Evolutionary conservation across 2,329 filamentous ascomycete species (phyloP).

Genomic region (Albifimbria verrucaria): DNA sequence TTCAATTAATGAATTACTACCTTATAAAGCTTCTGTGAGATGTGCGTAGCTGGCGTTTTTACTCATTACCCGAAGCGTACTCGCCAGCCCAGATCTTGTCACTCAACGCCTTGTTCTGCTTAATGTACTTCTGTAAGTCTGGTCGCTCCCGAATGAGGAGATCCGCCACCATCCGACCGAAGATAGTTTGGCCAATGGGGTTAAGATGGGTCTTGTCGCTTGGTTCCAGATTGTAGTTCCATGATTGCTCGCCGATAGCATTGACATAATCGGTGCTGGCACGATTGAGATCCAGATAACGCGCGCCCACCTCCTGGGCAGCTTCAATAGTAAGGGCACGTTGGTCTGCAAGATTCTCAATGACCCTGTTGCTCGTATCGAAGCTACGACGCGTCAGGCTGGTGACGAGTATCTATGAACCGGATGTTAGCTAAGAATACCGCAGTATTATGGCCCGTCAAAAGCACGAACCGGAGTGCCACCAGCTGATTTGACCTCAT

Average conservation of each 20-base stretch:
- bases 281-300: conserved; percentile 47
- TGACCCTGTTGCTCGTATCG: conserved; percentile 25
- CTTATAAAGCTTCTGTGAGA: too few relatives aligned
- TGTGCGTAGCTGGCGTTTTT: too few relatives aligned
- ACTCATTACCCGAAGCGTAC: conserved; percentile 14
- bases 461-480: conserved; percentile 35
- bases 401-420: conserved; percentile 26
- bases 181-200: conserved; percentile 47
- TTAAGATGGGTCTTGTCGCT: conserved; percentile 56
- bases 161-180: conserved; percentile 53
- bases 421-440: background rate
- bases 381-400: conserved; percentile 50
- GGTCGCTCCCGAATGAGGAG: conserved; percentile 31
- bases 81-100: conserved; percentile 20
- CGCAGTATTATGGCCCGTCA: background rate
- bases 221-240: conserved; percentile 39
- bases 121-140: conserved; percentile 19
- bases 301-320: conserved; percentile 32
- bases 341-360: conserved; percentile 44
- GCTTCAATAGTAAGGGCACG: conserved; percentile 41
- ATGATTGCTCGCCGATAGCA: conserved; percentile 42
- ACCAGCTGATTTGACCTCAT: conserved; percentile 38
- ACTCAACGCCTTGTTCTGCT: conserved; percentile 25
- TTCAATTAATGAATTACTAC: too few relatives aligned
- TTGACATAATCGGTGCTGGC: conserved; percentile 48